phyloP scores from a whole-genome alignment of 2,329 filamentous ascomycete species.

The Calonectria pseudoturangicola region DNA sequence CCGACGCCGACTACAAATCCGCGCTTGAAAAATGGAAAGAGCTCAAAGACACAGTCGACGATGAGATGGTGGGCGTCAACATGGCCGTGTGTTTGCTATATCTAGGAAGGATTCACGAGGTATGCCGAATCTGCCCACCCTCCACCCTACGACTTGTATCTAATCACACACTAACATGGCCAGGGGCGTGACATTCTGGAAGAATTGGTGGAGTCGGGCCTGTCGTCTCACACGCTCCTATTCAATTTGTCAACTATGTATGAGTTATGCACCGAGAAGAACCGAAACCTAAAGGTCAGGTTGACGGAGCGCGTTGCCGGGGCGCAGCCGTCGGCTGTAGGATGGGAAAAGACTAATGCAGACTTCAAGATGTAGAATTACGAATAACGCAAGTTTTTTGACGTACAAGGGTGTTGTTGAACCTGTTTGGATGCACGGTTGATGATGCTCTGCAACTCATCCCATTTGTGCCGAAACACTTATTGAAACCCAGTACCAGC shows the following conservation, averaged over 20 bases:
- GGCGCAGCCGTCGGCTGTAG: conserved; percentile 72
- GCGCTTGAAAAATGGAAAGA: conserved; percentile 79
- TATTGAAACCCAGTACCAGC: no score
- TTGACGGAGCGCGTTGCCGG: conserved; percentile 82
- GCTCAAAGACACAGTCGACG: conserved; percentile 64
- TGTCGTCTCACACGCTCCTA: conserved; percentile 85
- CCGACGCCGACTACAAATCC: conserved; percentile 81
- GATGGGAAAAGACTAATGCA: conserved; percentile 82
- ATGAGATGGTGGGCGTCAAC: conserved; percentile 87
- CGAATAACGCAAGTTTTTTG: background rate
- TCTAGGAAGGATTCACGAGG: conserved; percentile 83
- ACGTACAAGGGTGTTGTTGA: background rate
- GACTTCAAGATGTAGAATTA: conserved; percentile 82
- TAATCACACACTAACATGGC: conserved; percentile 38
- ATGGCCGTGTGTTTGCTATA: conserved; percentile 90
- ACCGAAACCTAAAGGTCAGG: conserved; percentile 80
- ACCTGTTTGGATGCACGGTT: no score
- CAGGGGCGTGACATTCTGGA: conserved; percentile 82
- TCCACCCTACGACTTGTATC: background rate
- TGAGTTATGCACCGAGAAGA: conserved; percentile 89
- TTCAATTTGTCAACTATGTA: conserved; percentile 96
- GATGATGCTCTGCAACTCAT: no score
- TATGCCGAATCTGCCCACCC: conserved; percentile 58
- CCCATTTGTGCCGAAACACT: no score
- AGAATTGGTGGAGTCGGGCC: conserved; percentile 75